Evolutionary conservation across 768 basidiomycete genomes (phyloP), one percentile per base, ranked within the genome.

Genomic region (Podaxis sp.): DNA sequence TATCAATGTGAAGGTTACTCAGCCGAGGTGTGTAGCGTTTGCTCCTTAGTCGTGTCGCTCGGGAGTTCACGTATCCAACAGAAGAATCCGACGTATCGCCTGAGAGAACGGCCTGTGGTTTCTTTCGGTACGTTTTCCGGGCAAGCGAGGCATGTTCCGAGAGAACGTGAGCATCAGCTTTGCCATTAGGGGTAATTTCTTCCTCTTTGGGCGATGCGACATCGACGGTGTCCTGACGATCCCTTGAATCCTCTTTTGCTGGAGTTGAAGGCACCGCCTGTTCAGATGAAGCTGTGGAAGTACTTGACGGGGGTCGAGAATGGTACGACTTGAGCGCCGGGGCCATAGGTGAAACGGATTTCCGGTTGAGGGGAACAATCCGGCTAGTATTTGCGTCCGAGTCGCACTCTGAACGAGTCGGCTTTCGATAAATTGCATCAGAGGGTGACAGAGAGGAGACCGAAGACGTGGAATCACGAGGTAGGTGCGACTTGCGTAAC

Each of bases 301-400:
- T 68, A 47, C 76, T 71, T 10, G 79, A 74, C 25, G 71, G 67
- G n/a, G 74, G 73, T 40, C 75, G 75, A 70, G 71, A 66, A 60
- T 66, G 72, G 32, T 71, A 69, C 18, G 75, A 69, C 59, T 79
- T 76, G 61, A 77, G 82, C 13, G 72, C 74, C 35, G 84, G 77
- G 16, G 89, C 88, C 85, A 90, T 87, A 3, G 90, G 88, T 3
- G 90, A 91, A 4, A 89, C 70, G 11, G 86, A 84, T 63, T 80
- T 81, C 35, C 89, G 82, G 68, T 89, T 87, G 53, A 91, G 67
- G 25, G 83, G 81, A 13, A 92, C 79, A 51, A 78, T 72, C 53
- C 88, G 80, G 68, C 90, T 88, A 10, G 72, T 65, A 61, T 61
- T 68, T 16, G 74, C 71, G 60, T 90, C 88, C 3, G 86, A 86